A percentile compares a stretch with the other conserved stretches of the same genome.
Evolutionary conservation across 73 alveolate species (phyloP).

Genomic region (Blepharisma stoltei): DNA sequence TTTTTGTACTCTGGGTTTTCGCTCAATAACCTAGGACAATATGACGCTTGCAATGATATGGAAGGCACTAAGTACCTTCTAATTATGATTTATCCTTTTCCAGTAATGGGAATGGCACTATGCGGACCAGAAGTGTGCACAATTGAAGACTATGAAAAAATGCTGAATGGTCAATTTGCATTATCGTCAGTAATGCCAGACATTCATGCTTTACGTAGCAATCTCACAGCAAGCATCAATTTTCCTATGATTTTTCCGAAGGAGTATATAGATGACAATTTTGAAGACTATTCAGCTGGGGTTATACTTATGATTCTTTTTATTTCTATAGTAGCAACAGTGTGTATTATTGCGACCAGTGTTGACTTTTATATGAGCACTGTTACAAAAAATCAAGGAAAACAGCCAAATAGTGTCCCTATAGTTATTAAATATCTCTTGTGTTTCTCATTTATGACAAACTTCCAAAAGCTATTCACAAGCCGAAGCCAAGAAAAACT

Average conservation of each 20-base stretch:
- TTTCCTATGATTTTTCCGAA: neutral
- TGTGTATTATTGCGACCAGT: neutral
- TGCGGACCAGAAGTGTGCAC: conserved; percentile 24
- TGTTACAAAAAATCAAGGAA: neutral
- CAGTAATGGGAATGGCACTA: neutral
- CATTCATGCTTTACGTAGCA: neutral
- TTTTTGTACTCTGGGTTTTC: neutral
- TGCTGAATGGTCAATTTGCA: neutral
- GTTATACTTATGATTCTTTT: neutral
- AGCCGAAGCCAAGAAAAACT: neutral
- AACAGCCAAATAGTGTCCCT: neutral
- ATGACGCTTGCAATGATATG: neutral
- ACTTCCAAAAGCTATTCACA: conserved; percentile 28
- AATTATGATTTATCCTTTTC: neutral
- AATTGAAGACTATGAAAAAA: neutral
- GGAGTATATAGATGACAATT: neutral
- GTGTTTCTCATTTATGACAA: conserved; percentile 38
- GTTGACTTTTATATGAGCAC: neutral
- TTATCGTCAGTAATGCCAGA: too few relatives aligned
- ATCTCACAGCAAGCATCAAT: neutral
- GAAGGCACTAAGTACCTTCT: neutral
- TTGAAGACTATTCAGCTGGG: neutral
- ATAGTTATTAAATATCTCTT: neutral
- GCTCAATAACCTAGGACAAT: conserved; percentile 25
- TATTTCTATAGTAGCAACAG: neutral